These are phyloP conservation scores for Plasmodium falciparum DNA, from an alignment of 169 alveolate species.

Conservation along the genomic window DNA sequence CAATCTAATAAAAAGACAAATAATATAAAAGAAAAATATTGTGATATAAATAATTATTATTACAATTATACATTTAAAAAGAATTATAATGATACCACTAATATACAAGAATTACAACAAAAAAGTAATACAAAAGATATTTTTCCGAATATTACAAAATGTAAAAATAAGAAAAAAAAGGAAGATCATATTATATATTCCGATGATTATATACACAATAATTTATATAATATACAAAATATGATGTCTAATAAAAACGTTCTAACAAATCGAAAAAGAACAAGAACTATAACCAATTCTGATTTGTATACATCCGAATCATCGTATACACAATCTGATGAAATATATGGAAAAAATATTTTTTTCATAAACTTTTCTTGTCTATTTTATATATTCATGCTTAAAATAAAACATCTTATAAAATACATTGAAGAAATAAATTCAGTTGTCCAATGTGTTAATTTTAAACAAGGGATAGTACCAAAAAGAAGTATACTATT, in stretches of 20 bases:
- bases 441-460: conserved; percentile 36
- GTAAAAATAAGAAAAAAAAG: not conserved
- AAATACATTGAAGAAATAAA: conserved; percentile 66
- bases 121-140: too few species aligned
- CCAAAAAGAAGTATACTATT: conserved; percentile 36
- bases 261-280: not conserved
- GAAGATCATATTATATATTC: not conserved
- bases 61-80: too few species aligned
- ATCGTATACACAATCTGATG: not conserved
- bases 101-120: too few species aligned
- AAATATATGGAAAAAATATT: conserved; percentile 25
- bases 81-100: too few species aligned
- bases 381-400: conserved; percentile 23
- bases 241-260: not conserved
- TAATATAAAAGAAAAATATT: too few species aligned
- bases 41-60: too few species aligned
- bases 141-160: not conserved
- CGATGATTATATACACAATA: too few species aligned
- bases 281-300: not conserved
- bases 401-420: conserved; percentile 27
- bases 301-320: conserved; percentile 4
- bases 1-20: too few species aligned
- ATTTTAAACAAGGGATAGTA: conserved; percentile 40
- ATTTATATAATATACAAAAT: too few species aligned
- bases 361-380: conserved; percentile 61